Evolutionary conservation across 805 yeast genomes (phyloP).

Genomic region (Barnettozyma populi): DNA sequence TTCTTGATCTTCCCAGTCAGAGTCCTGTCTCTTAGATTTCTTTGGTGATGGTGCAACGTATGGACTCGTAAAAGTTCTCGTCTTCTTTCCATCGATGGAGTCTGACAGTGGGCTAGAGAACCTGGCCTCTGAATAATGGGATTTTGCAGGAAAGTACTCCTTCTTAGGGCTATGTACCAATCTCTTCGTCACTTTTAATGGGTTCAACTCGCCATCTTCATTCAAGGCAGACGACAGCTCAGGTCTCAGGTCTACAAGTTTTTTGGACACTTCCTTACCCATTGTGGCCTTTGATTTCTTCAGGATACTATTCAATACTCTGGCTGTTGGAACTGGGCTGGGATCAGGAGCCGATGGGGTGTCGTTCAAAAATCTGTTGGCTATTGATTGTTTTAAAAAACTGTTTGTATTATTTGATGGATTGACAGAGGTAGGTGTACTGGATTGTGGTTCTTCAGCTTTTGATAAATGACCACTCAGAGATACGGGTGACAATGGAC

Average conservation of each 20-base stretch:
- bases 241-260: slow-evolving; percentile 17
- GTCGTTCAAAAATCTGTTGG: background rate
- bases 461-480: slow-evolving; percentile 1
- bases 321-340: slow-evolving; percentile 4
- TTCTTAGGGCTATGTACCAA: slow-evolving; percentile 34
- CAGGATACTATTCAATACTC: slow-evolving; percentile 20
- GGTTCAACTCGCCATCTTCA: slow-evolving; percentile 26
- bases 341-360: slow-evolving; percentile 1
- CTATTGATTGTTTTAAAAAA: background rate
- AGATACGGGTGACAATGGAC: slow-evolving; percentile 14
- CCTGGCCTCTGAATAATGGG: slow-evolving; percentile 7
- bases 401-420: background rate
- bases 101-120: slow-evolving; percentile 23
- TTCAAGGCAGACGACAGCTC: slow-evolving; percentile 20
- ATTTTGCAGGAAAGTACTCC: slow-evolving; percentile 10
- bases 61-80: slow-evolving; percentile 16
- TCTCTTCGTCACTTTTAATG: slow-evolving; percentile 28
- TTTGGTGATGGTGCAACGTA: slow-evolving; percentile 15
- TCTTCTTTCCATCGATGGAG: slow-evolving; percentile 17
- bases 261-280: slow-evolving; percentile 17
- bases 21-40: slow-evolving; percentile 7
- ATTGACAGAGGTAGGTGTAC: background rate
- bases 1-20: slow-evolving; percentile 22
- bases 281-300: slow-evolving; percentile 13
- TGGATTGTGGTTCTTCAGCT: background rate